Percentiles rank a stretch among this genome's conserved stretches.
Evolutionary conservation across 1,284 basidiomycete species (phyloP).

Genomic region (Volvariella volvacea): DNA sequence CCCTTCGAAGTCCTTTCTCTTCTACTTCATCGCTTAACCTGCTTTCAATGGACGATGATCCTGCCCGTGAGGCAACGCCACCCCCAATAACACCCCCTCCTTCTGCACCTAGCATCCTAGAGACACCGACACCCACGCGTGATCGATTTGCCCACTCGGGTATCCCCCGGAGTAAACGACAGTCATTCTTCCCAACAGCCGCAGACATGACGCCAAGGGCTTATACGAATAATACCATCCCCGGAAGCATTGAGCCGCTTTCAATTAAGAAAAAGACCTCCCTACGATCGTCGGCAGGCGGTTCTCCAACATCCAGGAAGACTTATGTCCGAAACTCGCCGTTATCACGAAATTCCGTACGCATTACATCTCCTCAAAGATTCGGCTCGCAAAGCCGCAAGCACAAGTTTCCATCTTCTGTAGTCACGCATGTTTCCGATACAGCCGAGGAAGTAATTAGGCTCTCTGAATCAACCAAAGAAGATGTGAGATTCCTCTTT

Average conservation of each 20-base stretch:
- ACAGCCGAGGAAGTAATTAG: conserved; percentile 38
- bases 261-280: conserved; percentile 78
- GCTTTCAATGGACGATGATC: conserved; percentile 36
- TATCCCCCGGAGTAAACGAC: conserved; percentile 63
- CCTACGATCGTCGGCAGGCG: conserved; percentile 30
- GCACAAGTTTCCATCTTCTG: conserved; percentile 18
- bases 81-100: conserved; percentile 17
- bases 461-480: conserved; percentile 49
- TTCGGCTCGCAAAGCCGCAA: conserved; percentile 46
- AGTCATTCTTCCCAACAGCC: conserved; percentile 48
- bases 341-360: conserved; percentile 34
- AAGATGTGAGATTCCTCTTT: conserved; percentile 47
- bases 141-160: conserved; percentile 26
- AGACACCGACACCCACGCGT: not conserved
- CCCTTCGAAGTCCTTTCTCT: conserved; percentile 29
- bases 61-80: conserved; percentile 29
- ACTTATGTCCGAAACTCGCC: conserved; percentile 39
- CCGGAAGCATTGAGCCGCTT: conserved; percentile 54
- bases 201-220: conserved; percentile 43
- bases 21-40: conserved; percentile 20
- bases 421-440: conserved; percentile 22
- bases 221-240: conserved; percentile 18
- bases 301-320: conserved; percentile 38
- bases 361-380: conserved; percentile 43
- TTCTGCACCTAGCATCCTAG: conserved; percentile 11